These are phyloP conservation scores for Taxillus chinensis DNA, from an alignment of 164 flowering plant genomes.

Conservation along the genomic window DNA sequence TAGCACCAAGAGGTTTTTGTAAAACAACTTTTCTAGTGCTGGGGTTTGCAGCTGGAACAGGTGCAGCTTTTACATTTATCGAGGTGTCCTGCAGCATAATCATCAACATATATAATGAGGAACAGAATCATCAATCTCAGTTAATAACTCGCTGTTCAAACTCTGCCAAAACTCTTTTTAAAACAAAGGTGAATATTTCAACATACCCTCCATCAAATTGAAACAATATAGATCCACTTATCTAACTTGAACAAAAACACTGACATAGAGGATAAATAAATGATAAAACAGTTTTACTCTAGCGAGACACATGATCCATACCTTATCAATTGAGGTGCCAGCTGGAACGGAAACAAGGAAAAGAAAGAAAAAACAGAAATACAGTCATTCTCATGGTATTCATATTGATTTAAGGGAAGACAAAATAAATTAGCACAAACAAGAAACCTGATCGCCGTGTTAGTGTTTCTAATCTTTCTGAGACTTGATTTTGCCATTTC, in stretches of 20 bases:
- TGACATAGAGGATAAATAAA: too few species aligned
- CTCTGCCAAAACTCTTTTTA: neutral
- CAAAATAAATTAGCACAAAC: neutral
- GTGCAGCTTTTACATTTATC: slow-evolving; percentile 21
- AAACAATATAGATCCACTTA: too few species aligned
- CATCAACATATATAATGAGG: neutral
- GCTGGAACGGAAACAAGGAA: slow-evolving; percentile 24
- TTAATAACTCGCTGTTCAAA: neutral
- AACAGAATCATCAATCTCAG: neutral
- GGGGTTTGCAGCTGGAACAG: slow-evolving; percentile 24
- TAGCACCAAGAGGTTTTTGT: slow-evolving; percentile 20
- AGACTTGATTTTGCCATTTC: slow-evolving; percentile 78
- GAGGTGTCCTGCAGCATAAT: slow-evolving; percentile 31
- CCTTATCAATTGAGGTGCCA: slow-evolving; percentile 51
- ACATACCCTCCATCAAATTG: too few species aligned
- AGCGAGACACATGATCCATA: slow-evolving; percentile 13
- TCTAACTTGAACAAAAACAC: too few species aligned
- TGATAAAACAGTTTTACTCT: too few species aligned
- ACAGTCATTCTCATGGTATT: slow-evolving; percentile 10
- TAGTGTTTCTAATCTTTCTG: slow-evolving; percentile 66
- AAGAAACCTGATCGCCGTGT: slow-evolving; percentile 48
- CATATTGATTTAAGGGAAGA: neutral
- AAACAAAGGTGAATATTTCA: neutral
- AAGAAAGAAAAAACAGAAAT: slow-evolving; percentile 9
- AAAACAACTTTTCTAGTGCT: slow-evolving; percentile 18